Evolutionary conservation across 139 green algal species (phyloP).

Genomic region (Parachlorella kessleri): DNA sequence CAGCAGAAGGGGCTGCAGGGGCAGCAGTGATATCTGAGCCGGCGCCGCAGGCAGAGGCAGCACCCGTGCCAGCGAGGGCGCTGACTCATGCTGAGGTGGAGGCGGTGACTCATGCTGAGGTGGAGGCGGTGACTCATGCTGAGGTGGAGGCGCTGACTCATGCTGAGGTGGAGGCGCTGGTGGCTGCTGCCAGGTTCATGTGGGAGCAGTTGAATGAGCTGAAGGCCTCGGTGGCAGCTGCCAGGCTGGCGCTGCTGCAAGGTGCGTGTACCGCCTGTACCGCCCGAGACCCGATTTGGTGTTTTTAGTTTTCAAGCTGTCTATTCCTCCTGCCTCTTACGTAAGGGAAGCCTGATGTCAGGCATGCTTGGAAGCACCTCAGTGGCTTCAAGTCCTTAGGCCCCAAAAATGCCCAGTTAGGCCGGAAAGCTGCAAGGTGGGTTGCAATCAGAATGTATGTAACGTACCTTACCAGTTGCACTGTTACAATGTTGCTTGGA

Average conservation of each 20-base stretch:
- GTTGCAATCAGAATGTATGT: too few species aligned
- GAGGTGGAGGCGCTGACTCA: neutral
- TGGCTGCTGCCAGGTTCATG: slow-evolving; percentile 29
- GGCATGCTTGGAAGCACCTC: too few species aligned
- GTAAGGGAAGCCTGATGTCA: too few species aligned
- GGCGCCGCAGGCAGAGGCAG: neutral
- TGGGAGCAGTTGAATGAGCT: slow-evolving; percentile 30
- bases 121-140: slow-evolving; percentile 11
- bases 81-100: neutral
- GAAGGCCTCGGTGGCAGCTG: slow-evolving; percentile 18
- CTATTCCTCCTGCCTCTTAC: too few species aligned
- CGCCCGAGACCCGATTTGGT: too few species aligned
- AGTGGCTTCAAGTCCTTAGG: neutral
- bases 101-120: neutral
- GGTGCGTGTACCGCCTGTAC: too few species aligned
- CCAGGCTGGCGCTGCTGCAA: slow-evolving; percentile 34
- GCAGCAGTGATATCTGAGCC: too few species aligned
- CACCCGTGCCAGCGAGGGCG: neutral
- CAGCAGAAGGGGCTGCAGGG: too few species aligned
- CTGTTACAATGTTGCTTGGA: too few species aligned
- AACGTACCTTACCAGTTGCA: too few species aligned
- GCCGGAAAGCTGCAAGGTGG: too few species aligned
- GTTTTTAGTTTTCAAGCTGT: neutral
- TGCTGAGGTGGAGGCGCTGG: slow-evolving; percentile 6
- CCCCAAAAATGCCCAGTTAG: too few species aligned